Evolutionary conservation across 805 yeast genomes (phyloP).

Genomic region (Pichia kluyveri): DNA sequence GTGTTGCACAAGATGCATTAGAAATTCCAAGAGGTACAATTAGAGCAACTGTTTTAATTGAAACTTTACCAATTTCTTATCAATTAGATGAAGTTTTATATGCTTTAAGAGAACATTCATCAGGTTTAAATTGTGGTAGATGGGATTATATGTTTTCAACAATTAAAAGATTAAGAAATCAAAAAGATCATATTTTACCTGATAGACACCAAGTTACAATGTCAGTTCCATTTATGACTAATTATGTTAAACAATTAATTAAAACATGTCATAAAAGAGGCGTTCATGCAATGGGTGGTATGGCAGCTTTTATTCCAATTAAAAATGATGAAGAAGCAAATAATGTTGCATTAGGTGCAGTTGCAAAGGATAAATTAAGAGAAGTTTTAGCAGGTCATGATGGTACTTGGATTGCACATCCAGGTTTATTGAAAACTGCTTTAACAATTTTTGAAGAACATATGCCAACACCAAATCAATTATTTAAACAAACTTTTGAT

Average conservation of each 20-base stretch:
- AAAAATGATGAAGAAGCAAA: conserved; percentile 59
- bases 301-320: conserved; percentile 85
- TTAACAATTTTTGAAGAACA: conserved; percentile 61
- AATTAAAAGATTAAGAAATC: conserved; percentile 65
- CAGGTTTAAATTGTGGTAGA: conserved; percentile 81
- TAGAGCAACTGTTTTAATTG: conserved; percentile 74
- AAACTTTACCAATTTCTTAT: conserved; percentile 78
- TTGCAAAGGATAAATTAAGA: conserved; percentile 64
- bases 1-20: conserved; percentile 64
- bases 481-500: conserved; percentile 37
- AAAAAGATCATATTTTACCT: conserved; percentile 61
- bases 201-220: conserved; percentile 72
- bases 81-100: conserved; percentile 80
- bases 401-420: conserved; percentile 88
- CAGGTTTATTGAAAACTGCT: conserved; percentile 69
- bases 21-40: conserved; percentile 67
- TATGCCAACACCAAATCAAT: conserved; percentile 80
- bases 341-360: conserved; percentile 60
- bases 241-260: conserved; percentile 66
- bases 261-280: conserved; percentile 69
- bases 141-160: conserved; percentile 85
- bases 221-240: conserved; percentile 75
- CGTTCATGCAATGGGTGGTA: conserved; percentile 85
- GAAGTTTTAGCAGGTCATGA: conserved; percentile 77
- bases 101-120: conserved; percentile 66